These are phyloP conservation scores for Echites panduratus DNA, from an alignment of 257 asterid genomes.

Conservation along the genomic window DNA sequence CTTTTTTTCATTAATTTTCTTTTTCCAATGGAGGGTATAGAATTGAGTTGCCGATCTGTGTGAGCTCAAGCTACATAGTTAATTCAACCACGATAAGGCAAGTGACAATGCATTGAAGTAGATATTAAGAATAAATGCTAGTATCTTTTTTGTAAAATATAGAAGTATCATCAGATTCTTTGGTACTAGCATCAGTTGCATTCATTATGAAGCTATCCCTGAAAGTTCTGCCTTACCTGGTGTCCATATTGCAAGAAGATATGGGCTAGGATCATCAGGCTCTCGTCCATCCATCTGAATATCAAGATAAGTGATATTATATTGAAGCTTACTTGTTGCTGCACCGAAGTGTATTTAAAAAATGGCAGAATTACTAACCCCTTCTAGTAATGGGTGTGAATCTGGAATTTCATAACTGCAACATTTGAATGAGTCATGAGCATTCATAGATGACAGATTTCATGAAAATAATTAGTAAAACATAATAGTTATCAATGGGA, in stretches of 20 bases:
- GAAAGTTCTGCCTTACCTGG: conserved; percentile 52
- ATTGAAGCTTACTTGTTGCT: conserved; percentile 15
- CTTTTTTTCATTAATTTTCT: too few species aligned
- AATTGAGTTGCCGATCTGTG: not conserved
- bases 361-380: conserved; percentile 42
- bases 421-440: conserved; percentile 21
- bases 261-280: conserved; percentile 92
- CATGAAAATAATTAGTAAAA: not conserved
- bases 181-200: not conserved
- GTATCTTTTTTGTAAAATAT: not conserved
- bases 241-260: conserved; percentile 96
- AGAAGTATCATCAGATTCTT: not conserved
- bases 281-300: conserved; percentile 83
- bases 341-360: conserved; percentile 10
- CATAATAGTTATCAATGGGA: not conserved
- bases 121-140: not conserved
- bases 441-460: not conserved
- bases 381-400: conserved; percentile 63
- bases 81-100: not conserved
- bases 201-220: not conserved
- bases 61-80: not conserved
- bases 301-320: conserved; percentile 17
- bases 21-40: too few species aligned
- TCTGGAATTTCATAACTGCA: conserved; percentile 91
- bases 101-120: not conserved